phyloP scores from a whole-genome alignment of 192 early-diverging fungal species.

The Coemansia sp. region DNA sequence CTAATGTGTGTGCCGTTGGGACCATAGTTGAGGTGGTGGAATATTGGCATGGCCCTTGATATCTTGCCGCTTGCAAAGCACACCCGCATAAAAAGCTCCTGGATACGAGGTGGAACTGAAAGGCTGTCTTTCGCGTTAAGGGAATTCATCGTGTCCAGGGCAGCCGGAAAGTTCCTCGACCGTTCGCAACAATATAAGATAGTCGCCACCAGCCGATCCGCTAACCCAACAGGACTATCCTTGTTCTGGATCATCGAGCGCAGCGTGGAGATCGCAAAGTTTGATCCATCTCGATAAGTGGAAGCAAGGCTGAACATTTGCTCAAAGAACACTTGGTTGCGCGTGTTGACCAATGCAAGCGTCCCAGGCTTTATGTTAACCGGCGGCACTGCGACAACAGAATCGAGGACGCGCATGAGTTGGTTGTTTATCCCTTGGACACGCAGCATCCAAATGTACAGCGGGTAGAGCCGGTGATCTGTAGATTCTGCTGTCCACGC shows the following conservation, averaged over 20 bases:
- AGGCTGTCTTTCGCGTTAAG: not conserved
- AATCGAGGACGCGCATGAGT: not conserved
- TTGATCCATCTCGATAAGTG: conserved; percentile 14
- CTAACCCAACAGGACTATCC: not conserved
- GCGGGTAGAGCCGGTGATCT: conserved; percentile 32
- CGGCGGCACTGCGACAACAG: conserved; percentile 5
- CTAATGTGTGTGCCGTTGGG: not conserved
- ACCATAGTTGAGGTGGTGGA: conserved; percentile 32
- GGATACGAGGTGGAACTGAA: conserved; percentile 9
- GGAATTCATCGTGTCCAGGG: conserved; percentile 4
- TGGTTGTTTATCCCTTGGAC: conserved; percentile 11
- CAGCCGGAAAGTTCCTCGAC: conserved; percentile 19
- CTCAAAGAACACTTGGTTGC: conserved; percentile 17
- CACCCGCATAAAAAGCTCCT: conserved; percentile 49
- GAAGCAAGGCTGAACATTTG: conserved; percentile 21
- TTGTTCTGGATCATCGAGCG: conserved; percentile 16
- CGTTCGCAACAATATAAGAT: conserved; percentile 42
- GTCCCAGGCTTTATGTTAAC: conserved; percentile 16
- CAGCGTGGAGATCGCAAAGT: conserved; percentile 10
- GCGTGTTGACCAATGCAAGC: conserved; percentile 25
- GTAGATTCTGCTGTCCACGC: not conserved
- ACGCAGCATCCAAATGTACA: conserved; percentile 23
- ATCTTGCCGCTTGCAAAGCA: conserved; percentile 15
- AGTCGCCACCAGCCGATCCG: conserved; percentile 17
- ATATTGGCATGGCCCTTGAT: conserved; percentile 14